Conservation (phyloP, 495 filamentous ascomycete genomes). For the Talaromyces wortmannii region DNA sequence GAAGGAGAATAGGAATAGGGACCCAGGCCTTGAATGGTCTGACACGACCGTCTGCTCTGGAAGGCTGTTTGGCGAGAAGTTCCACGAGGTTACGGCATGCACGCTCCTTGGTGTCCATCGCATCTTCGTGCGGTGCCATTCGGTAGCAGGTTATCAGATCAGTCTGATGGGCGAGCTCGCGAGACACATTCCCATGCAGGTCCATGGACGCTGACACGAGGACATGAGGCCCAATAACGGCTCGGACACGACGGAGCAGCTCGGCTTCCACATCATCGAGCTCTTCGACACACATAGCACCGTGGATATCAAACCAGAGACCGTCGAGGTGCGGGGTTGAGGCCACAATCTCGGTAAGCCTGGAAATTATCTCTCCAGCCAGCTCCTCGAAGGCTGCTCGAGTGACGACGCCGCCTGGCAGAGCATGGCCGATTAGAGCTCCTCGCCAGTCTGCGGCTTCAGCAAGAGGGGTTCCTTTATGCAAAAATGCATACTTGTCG, state of each 20-base stretch:
- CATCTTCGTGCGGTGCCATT: conserved; percentile 48
- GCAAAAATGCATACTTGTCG: conserved; percentile 39
- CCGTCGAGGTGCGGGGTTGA: conserved; percentile 30
- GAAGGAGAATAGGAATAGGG: conserved; percentile 45
- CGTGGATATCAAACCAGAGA: conserved; percentile 54
- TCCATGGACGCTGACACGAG: conserved; percentile 52
- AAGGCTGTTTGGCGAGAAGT: conserved; percentile 17
- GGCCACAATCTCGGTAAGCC: conserved; percentile 26
- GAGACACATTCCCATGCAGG: conserved; percentile 51
- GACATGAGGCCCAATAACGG: conserved; percentile 38
- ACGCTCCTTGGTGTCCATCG: conserved; percentile 43
- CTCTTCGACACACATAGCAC: conserved; percentile 50
- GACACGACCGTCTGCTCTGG: neutral
- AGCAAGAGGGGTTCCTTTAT: conserved; percentile 30
- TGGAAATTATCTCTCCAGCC: conserved; percentile 37
- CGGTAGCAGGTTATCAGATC: conserved; percentile 53
- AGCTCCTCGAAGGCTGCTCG: conserved; percentile 40
- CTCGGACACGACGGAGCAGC: conserved; percentile 40
- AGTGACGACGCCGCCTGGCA: conserved; percentile 46
- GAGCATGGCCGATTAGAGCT: conserved; percentile 46
- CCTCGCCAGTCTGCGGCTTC: conserved; percentile 41
- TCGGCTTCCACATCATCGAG: conserved; percentile 46
- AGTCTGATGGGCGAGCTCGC: conserved; percentile 38
- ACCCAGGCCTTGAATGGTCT: conserved; percentile 51
- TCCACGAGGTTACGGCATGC: conserved; percentile 46